Conservation (phyloP, 2,329 filamentous ascomycete species). For the Colletotrichum destructivum region DNA sequence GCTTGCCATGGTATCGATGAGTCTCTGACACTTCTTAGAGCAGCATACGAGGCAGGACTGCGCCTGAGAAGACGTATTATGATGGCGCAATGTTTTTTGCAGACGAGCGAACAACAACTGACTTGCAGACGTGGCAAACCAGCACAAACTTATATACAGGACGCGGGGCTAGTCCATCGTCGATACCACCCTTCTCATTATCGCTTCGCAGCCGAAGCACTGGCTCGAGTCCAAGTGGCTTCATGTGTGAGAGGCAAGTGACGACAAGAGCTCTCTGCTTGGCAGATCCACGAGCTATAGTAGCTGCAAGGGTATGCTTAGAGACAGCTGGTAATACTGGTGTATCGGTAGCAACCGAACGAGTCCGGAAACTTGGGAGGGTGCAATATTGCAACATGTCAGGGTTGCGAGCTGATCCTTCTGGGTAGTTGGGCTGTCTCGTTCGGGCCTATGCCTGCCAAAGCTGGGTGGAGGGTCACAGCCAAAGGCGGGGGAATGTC, state of each 20-base stretch:
- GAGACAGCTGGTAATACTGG: background rate
- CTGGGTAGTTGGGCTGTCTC: slow-evolving; percentile 14
- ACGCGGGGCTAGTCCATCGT: background rate
- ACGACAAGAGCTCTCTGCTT: slow-evolving; percentile 17
- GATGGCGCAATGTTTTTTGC: background rate
- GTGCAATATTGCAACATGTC: slow-evolving; percentile 32
- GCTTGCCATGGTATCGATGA: slow-evolving; percentile 10
- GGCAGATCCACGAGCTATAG: slow-evolving; percentile 19
- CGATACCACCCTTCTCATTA: background rate
- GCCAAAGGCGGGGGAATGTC: slow-evolving; percentile 30
- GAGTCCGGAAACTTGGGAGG: background rate
- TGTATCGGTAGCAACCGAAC: background rate
- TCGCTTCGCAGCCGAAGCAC: slow-evolving; percentile 2
- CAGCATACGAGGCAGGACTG: background rate
- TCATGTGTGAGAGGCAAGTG: slow-evolving; percentile 20
- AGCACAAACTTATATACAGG: slow-evolving; percentile 8
- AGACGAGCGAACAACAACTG: background rate
- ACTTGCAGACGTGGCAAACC: background rate
- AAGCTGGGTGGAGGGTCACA: slow-evolving; percentile 8
- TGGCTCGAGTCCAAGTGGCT: background rate
- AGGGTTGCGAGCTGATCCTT: slow-evolving; percentile 26
- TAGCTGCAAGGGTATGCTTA: background rate
- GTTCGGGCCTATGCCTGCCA: slow-evolving; percentile 30
- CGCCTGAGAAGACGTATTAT: background rate
- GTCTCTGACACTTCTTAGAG: background rate